These are phyloP conservation scores for Nothophoma quercina DNA, from an alignment of 2,329 filamentous ascomycete genomes.

Conservation along the genomic window DNA sequence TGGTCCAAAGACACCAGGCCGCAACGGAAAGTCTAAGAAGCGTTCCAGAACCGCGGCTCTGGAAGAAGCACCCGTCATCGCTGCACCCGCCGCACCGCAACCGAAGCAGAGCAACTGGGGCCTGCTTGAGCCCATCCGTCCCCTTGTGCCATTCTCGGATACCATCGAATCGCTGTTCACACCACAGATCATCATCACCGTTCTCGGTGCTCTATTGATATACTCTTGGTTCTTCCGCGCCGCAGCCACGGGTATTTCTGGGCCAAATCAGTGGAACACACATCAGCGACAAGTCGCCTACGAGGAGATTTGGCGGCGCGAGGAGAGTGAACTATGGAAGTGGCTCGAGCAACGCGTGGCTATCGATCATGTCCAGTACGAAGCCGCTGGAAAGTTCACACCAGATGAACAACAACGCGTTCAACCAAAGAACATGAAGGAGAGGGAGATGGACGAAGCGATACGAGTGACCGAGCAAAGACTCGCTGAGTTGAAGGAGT, in stretches of 20 bases:
- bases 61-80: constrained; percentile 52
- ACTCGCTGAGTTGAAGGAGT: constrained; percentile 76
- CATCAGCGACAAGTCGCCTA: constrained; percentile 81
- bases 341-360: constrained; percentile 91
- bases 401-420: constrained; percentile 57
- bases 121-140: constrained; percentile 76
- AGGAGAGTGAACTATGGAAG: constrained; percentile 90
- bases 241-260: constrained; percentile 39
- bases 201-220: constrained; percentile 67
- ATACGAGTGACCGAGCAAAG: constrained; percentile 88
- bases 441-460: constrained; percentile 78
- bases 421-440: constrained; percentile 64
- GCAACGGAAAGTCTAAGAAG: constrained; percentile 63
- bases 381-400: constrained; percentile 31
- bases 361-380: constrained; percentile 62
- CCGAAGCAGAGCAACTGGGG: constrained; percentile 68
- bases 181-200: constrained; percentile 77
- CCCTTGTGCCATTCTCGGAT: constrained; percentile 74
- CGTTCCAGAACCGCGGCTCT: constrained; percentile 63
- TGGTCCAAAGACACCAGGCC: constrained; percentile 54
- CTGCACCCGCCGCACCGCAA: constrained; percentile 39
- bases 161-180: constrained; percentile 75
- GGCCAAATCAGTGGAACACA: constrained; percentile 45
- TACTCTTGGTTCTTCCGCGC: constrained; percentile 46
- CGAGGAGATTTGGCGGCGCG: constrained; percentile 88